Conservation (phyloP, 129 eudicot species). For the Dittrichia graveolens region DNA sequence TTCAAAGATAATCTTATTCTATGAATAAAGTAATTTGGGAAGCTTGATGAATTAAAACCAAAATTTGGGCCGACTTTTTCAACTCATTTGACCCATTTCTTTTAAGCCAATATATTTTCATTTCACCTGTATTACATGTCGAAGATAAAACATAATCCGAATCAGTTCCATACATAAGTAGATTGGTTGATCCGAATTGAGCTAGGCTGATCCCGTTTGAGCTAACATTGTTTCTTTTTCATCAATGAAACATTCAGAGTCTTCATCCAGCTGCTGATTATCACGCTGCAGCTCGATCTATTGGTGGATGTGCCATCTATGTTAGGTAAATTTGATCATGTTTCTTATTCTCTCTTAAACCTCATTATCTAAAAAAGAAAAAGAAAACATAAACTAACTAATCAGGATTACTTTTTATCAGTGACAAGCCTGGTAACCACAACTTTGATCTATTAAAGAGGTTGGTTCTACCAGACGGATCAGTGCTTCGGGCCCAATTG, state of each 20-base stretch:
- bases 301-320: slow-evolving; percentile 93
- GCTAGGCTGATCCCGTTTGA: not conserved
- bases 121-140: not conserved
- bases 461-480: slow-evolving; percentile 93
- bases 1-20: not conserved
- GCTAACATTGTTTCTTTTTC: slow-evolving; percentile 7
- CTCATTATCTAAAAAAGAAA: not conserved
- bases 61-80: not conserved
- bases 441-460: slow-evolving; percentile 79
- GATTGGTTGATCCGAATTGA: not conserved
- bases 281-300: slow-evolving; percentile 91
- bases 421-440: slow-evolving; percentile 95
- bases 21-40: not conserved
- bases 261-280: slow-evolving; percentile 93
- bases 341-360: not conserved
- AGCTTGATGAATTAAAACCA: not conserved
- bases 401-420: slow-evolving; percentile 23
- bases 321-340: slow-evolving; percentile 57
- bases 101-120: not conserved
- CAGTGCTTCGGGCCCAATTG: slow-evolving; percentile 82
- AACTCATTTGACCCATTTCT: not conserved
- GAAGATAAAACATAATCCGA: not conserved
- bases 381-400: slow-evolving; percentile 1
- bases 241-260: slow-evolving; percentile 53
- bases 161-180: not conserved